These are phyloP conservation scores for Eleusine indica DNA, from an alignment of 176 grass and related monocot species.

Conservation along the genomic window DNA sequence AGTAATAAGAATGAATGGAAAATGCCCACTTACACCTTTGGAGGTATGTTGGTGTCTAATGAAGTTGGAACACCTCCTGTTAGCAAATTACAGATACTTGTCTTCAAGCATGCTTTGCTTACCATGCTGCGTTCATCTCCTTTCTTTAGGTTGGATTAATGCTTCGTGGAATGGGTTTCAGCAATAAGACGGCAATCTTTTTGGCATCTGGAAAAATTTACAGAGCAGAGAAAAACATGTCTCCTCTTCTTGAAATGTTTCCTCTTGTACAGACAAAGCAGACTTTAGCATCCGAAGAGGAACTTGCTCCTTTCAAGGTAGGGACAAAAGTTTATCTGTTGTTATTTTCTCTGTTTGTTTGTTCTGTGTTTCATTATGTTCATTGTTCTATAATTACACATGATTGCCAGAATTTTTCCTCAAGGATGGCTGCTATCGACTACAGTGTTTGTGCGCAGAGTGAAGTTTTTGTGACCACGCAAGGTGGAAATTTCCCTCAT, in stretches of 20 bases:
- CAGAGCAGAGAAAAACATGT: conserved; percentile 84
- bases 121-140: conserved; percentile 25
- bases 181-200: conserved; percentile 89
- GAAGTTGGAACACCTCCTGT: not conserved
- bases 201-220: conserved; percentile 98
- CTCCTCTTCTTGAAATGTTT: conserved; percentile 96
- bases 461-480: conserved; percentile 94
- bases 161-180: conserved; percentile 96
- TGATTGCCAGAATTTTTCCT: conserved; percentile 84
- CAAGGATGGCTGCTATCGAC: conserved; percentile 96
- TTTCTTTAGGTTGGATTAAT: conserved; percentile 92
- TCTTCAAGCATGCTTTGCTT: conserved; percentile 9
- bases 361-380: not conserved
- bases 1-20: conserved; percentile 90
- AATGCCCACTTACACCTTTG: conserved; percentile 98
- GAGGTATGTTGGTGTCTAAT: conserved; percentile 65
- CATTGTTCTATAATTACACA: conserved; percentile 17
- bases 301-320: conserved; percentile 96
- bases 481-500: conserved; percentile 97
- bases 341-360: not conserved
- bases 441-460: conserved; percentile 83
- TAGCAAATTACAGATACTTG: conserved; percentile 28
- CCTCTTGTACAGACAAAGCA: conserved; percentile 94
- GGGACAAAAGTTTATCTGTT: conserved; percentile 34
- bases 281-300: conserved; percentile 73